Conservation (phyloP, 768 basidiomycete species). For the Lactarius evosmus region DNA sequence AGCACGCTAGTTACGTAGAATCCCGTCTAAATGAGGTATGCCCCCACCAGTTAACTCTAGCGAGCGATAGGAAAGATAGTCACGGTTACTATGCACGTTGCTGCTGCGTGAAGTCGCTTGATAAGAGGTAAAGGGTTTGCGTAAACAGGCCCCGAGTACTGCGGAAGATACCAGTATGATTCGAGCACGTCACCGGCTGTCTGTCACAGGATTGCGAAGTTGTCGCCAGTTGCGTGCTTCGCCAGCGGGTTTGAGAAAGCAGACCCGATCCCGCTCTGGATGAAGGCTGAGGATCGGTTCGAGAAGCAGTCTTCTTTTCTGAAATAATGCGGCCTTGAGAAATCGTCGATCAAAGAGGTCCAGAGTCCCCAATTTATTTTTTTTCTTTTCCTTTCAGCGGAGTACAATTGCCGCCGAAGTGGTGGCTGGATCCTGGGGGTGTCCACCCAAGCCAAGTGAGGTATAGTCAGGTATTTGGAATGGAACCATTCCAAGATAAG, state of each 20-base stretch:
- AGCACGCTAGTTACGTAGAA: background rate
- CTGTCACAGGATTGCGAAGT: background rate
- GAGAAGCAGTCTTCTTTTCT: conserved; percentile 2
- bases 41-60: background rate
- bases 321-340: conserved; percentile 9
- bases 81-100: background rate
- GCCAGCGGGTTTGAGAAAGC: background rate
- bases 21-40: background rate
- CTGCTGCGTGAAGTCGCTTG: background rate
- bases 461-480: background rate
- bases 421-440: background rate
- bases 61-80: background rate
- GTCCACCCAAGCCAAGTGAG: background rate
- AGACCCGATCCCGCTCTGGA: conserved; percentile 14
- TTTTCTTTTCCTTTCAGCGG: background rate
- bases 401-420: conserved; percentile 7
- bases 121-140: background rate
- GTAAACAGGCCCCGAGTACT: background rate
- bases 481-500: background rate
- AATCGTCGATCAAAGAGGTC: conserved; percentile 19
- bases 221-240: background rate
- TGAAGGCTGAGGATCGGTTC: conserved; percentile 13
- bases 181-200: background rate
- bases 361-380: background rate
- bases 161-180: background rate